Conservation (phyloP, 805 yeast species). For the Metschnikowia gruessii region DNA sequence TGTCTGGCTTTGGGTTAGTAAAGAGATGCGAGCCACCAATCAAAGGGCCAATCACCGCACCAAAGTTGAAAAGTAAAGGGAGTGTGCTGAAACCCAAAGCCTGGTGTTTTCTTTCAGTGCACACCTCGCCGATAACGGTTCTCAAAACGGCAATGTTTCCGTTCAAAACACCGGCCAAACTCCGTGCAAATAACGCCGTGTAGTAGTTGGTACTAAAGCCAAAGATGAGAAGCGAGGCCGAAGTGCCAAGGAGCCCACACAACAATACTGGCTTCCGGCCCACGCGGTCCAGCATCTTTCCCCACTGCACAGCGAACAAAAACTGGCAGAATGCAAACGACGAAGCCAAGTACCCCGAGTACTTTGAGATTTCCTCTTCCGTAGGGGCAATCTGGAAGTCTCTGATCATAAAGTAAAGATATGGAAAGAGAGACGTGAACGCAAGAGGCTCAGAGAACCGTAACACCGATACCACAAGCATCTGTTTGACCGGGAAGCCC, state of each 20-base stretch:
- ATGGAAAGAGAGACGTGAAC: conserved; percentile 62
- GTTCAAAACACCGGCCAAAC: conserved; percentile 54
- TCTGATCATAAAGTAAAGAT: conserved; percentile 59
- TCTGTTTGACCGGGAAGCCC: conserved; percentile 57
- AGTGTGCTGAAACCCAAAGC: conserved; percentile 60
- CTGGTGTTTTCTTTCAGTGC: conserved; percentile 54
- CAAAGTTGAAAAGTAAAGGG: conserved; percentile 61
- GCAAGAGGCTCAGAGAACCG: conserved; percentile 62
- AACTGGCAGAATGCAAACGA: conserved; percentile 60
- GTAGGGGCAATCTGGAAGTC: conserved; percentile 49
- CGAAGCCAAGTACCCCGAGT: conserved; percentile 61
- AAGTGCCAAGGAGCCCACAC: conserved; percentile 52
- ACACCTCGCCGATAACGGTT: conserved; percentile 60
- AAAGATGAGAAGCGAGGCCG: conserved; percentile 44
- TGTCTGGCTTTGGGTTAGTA: conserved; percentile 39
- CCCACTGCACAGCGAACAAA: conserved; percentile 59
- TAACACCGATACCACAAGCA: conserved; percentile 37
- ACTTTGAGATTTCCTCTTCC: conserved; percentile 53
- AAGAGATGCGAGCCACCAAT: conserved; percentile 51
- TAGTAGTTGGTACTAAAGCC: conserved; percentile 54
- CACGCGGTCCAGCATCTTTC: conserved; percentile 48
- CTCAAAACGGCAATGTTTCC: conserved; percentile 67
- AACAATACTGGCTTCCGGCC: conserved; percentile 57
- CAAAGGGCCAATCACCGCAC: conserved; percentile 59
- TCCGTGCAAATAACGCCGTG: conserved; percentile 52